Evolutionary conservation across 805 yeast species (phyloP).

Genomic region (Candida jianshihensis): DNA sequence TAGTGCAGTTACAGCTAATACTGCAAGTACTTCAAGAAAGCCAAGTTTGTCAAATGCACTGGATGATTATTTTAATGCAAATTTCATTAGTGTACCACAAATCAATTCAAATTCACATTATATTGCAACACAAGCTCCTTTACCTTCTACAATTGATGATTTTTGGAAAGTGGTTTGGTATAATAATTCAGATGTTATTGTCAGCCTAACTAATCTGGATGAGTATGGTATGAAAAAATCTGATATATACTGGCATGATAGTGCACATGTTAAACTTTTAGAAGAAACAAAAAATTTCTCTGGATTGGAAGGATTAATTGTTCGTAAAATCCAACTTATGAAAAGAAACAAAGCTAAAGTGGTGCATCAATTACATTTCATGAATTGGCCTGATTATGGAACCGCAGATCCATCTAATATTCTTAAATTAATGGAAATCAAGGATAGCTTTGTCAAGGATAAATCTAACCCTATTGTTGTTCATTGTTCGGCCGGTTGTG

Average conservation of each 20-base stretch:
- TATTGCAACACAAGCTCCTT: constrained; percentile 91
- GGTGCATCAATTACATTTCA: constrained; percentile 66
- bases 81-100: constrained; percentile 45
- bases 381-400: constrained; percentile 82
- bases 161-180: constrained; percentile 82
- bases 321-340: constrained; percentile 21
- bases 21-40: background rate
- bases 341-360: constrained; percentile 27
- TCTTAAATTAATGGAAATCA: constrained; percentile 24
- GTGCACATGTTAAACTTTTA: constrained; percentile 31
- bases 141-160: constrained; percentile 69
- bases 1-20: background rate
- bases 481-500: constrained; percentile 98
- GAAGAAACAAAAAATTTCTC: constrained; percentile 23
- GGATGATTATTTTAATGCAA: constrained; percentile 79
- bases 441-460: constrained; percentile 19
- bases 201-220: constrained; percentile 67
- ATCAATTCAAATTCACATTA: constrained; percentile 37
- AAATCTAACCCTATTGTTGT: constrained; percentile 50
- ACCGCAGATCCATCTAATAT: constrained; percentile 38
- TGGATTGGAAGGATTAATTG: constrained; percentile 25
- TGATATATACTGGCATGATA: constrained; percentile 72
- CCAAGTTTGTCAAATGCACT: background rate
- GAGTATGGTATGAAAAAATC: constrained; percentile 79
- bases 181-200: constrained; percentile 57